phyloP scores from a whole-genome alignment of 106 monocot genomes.

The Acorus calamus region DNA sequence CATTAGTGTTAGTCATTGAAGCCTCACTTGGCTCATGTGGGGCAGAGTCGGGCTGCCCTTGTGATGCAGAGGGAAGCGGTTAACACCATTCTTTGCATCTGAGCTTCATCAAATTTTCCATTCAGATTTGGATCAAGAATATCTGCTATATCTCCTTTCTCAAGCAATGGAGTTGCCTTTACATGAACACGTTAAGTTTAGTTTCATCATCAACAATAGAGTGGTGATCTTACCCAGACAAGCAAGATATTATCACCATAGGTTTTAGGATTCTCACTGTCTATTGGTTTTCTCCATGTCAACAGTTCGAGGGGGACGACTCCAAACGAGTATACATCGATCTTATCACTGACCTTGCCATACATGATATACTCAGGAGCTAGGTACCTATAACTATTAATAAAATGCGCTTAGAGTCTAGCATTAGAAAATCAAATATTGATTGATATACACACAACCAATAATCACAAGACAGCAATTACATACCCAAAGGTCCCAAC shows the following conservation, averaged over 20 bases:
- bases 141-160: slow-evolving; percentile 42
- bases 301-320: slow-evolving; percentile 86
- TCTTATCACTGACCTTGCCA: slow-evolving; percentile 74
- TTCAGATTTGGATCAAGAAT: slow-evolving; percentile 57
- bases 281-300: slow-evolving; percentile 73
- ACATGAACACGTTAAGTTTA: slow-evolving; percentile 3
- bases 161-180: slow-evolving; percentile 56
- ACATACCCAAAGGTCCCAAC: slow-evolving; percentile 66
- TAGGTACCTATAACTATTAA: slow-evolving; percentile 39
- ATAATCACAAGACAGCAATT: too few relatives aligned
- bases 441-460: too few relatives aligned
- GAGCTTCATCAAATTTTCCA: slow-evolving; percentile 35
- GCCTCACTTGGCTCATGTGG: slow-evolving; percentile 46
- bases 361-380: slow-evolving; percentile 93
- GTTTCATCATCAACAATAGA: too few relatives aligned
- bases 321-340: slow-evolving; percentile 89
- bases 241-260: too few relatives aligned
- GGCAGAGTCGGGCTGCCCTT: slow-evolving; percentile 58
- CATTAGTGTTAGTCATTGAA: too few relatives aligned
- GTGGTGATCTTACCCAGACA: too few relatives aligned
- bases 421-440: too few relatives aligned
- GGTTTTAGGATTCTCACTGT: slow-evolving; percentile 31
- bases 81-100: slow-evolving; percentile 47
- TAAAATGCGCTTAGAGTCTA: too few relatives aligned
- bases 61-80: slow-evolving; percentile 71